Evolutionary conservation across 2,329 filamentous ascomycete genomes (phyloP).

Genomic region (Neonectria ditissima): DNA sequence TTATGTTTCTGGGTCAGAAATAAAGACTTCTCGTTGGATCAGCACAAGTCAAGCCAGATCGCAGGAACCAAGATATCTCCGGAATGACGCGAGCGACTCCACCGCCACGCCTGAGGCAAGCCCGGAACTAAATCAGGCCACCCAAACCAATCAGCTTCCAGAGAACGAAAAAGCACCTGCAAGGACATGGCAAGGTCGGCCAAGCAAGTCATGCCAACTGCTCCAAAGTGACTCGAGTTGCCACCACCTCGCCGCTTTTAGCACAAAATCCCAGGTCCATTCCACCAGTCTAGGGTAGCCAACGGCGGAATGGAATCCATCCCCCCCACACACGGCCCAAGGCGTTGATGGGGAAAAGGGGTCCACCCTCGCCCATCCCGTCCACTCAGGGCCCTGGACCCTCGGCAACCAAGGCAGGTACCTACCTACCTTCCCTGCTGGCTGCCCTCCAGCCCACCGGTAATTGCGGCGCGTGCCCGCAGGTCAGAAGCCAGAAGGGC

Average conservation of each 20-base stretch:
- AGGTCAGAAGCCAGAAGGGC: slow-evolving; percentile 1
- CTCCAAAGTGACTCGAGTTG: no score
- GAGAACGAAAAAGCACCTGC: no score
- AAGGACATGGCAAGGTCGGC: no score
- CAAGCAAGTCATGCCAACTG: no score
- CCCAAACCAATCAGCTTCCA: no score
- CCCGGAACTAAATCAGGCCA: no score
- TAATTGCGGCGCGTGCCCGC: slow-evolving; percentile 4
- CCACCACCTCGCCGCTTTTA: background rate
- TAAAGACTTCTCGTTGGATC: background rate
- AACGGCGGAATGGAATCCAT: slow-evolving; percentile 29
- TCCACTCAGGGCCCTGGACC: slow-evolving; percentile 7
- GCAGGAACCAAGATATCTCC: background rate
- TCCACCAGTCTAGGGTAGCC: slow-evolving; percentile 6
- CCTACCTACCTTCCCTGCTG: background rate
- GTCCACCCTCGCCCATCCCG: slow-evolving; percentile 20
- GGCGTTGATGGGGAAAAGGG: slow-evolving; percentile 20
- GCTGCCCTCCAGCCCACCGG: background rate
- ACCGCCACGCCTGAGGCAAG: no score
- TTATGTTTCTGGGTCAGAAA: background rate
- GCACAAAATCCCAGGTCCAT: background rate
- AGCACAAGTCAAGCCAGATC: background rate
- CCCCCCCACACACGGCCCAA: slow-evolving; percentile 36
- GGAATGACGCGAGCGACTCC: no score
- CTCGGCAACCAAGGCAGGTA: slow-evolving; percentile 31